These are phyloP conservation scores for Alternaria sp. DNA, from an alignment of 2,329 filamentous ascomycete species.

Conservation along the genomic window DNA sequence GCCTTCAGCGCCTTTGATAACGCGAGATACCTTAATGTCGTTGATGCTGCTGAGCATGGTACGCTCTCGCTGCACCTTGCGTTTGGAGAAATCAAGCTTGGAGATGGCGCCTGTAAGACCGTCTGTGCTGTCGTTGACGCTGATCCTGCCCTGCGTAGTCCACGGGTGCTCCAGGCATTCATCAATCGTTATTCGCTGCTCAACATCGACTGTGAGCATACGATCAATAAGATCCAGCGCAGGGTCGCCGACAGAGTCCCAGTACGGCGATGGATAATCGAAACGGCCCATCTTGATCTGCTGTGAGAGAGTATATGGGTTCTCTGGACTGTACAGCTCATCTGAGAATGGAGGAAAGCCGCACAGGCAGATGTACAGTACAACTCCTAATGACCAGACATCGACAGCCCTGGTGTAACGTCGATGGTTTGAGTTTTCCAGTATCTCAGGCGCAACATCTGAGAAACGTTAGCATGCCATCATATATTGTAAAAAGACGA, in stretches of 20 bases:
- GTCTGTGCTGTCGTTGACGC: slow-evolving; percentile 85
- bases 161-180: slow-evolving; percentile 92
- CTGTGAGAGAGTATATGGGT: slow-evolving; percentile 85
- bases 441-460: slow-evolving; percentile 93
- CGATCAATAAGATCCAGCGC: slow-evolving; percentile 92
- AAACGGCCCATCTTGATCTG: slow-evolving; percentile 91
- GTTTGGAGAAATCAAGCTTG: slow-evolving; percentile 81
- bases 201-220: slow-evolving; percentile 90
- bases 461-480: slow-evolving; percentile 30
- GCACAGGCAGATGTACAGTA: slow-evolving; percentile 95
- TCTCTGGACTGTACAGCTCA: slow-evolving; percentile 81
- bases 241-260: slow-evolving; percentile 86
- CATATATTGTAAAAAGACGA: neutral
- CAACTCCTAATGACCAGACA: slow-evolving; percentile 96
- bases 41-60: slow-evolving; percentile 87
- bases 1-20: slow-evolving; percentile 65
- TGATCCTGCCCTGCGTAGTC: slow-evolving; percentile 68
- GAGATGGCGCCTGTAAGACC: slow-evolving; percentile 88
- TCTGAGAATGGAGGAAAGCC: slow-evolving; percentile 98
- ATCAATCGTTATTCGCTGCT: slow-evolving; percentile 85
- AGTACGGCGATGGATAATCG: slow-evolving; percentile 96
- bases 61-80: slow-evolving; percentile 81
- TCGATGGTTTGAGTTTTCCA: slow-evolving; percentile 81
- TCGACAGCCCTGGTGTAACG: slow-evolving; percentile 96
- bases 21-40: slow-evolving; percentile 70